Evolutionary conservation across 2,329 filamentous ascomycete genomes (phyloP), one percentile per base, ranked within the genome.

Genomic region (Epichloe uncinata): DNA sequence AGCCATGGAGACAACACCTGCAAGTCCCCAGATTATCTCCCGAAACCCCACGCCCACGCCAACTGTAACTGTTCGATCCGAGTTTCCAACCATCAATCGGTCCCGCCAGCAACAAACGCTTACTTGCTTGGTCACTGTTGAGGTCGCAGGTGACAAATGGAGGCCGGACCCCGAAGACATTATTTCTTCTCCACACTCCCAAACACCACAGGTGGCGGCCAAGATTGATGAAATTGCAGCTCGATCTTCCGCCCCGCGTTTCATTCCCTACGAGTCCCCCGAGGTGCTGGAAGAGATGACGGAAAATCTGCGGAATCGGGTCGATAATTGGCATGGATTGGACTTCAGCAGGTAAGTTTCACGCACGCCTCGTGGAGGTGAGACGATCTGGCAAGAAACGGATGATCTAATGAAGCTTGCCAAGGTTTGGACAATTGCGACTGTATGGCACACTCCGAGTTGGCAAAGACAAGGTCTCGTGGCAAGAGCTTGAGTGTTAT

Each of bases 401-500:
- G 13, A 41, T 20, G 12, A 47, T 42, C 49, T 50, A 35, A 42
- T 55, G 58, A 48, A 58, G 48, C 4, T 22, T 34, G n/a, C 33
- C 18, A 57, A 86, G 86, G 56, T 98, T 98, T 63, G 93, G 93
- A 54, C 95, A 93, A 63, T 75, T 98, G 56, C 82, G 90, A 34
- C 72, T 97, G 34, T 90, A 95, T 60, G 91, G 89, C 30, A 90
- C 85, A 2, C 80, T 98, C 51, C 83, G 87, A 48, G 93, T 98
- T 20, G 93, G 93, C 58, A 98, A 98, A 68, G 93, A 98, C 66
- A 89, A 89, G 57, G 77, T 91, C 56, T 90, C 90, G 6, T 98
- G 93, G 93, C 93, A 98, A 71, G 93, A 97, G 65, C 71, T 98
- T 50, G 90, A 98, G 65, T 98, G 93, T 66, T 98, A 88, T 65